Evolutionary conservation across 768 basidiomycete genomes (phyloP).

Genomic region (Termitomyces eurrhizus): DNA sequence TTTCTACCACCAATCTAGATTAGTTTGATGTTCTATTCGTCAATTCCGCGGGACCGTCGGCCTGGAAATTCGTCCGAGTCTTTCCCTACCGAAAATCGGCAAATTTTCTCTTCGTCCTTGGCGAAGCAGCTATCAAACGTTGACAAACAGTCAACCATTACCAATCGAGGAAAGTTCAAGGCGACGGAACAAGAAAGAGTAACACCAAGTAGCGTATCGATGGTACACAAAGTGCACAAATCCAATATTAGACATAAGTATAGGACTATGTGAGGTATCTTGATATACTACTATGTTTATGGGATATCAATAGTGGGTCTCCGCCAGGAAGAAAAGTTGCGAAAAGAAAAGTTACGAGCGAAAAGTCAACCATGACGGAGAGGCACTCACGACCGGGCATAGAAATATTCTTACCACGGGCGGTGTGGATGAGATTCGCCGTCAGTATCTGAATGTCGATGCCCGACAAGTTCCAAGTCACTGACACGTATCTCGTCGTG

Average conservation of each 20-base stretch:
- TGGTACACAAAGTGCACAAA: neutral
- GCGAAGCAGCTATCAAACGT: neutral
- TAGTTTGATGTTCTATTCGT: conserved; percentile 8
- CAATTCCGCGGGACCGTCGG: conserved; percentile 10
- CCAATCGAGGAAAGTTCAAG: neutral
- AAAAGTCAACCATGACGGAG: neutral
- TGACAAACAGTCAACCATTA: neutral
- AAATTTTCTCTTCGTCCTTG: neutral
- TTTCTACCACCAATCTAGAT: conserved; percentile 3
- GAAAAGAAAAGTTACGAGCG: neutral
- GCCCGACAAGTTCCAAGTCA: conserved; percentile 21
- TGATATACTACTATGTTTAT: neutral
- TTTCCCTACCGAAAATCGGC: neutral
- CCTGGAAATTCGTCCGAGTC: neutral
- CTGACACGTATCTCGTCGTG: conserved; percentile 18
- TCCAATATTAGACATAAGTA: conserved; percentile 13
- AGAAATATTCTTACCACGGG: conserved; percentile 36
- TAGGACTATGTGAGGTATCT: conserved; percentile 9
- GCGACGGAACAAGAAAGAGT: neutral
- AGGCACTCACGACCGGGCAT: neutral
- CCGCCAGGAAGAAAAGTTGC: neutral
- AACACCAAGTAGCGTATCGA: neutral
- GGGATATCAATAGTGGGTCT: conserved; percentile 8
- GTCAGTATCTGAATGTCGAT: conserved; percentile 28
- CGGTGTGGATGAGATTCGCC: conserved; percentile 40